Evolutionary conservation across 805 yeast species (phyloP), one percentile per base, ranked within the genome.

Genomic region (Metschnikowia proteae): DNA sequence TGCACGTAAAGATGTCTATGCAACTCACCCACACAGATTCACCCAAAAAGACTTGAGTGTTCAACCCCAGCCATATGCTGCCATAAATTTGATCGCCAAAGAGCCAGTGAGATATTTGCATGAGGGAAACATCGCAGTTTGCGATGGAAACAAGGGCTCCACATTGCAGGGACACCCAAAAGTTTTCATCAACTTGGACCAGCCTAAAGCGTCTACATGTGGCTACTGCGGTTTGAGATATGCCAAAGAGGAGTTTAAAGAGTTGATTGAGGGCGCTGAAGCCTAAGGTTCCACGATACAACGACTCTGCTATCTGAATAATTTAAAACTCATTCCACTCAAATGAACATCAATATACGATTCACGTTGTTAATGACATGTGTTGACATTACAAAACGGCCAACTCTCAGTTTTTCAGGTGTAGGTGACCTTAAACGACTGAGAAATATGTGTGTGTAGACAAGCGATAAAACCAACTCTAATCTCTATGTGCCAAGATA

Each of bases 1-100:
- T 46, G 71, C 83, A 35, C 77, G 88, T 62, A 61, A 73, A 35
- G 82, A 80, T 31, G 80, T 82, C 22, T 68, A 79, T 61, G 65
- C 76, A 46, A 65, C 58, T 29, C 77, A 82, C 51, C 82, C 86
- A 3, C 61, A 61, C 45, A 75, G 91, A 57, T 88, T 88, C 60
- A 79, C 83, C 43, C 95, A 86, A 59, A 79, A 71, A 54, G 89
- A 88, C 60, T 70, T 88, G 48, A 67, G 70, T 5, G 62, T 70
- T 39, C 94, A 88, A 69, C 96, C 96, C 47, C 78, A 76, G 59
- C 89, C 96, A 5, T 81, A 81, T 53, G 87, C 95, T 37, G 96
- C 95, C 48, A 88, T 88, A 60, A 94, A 88, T 39, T 76, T 88
- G 66, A 86, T 88, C 58, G 83, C 85, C 30, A 71, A 83, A 61